Conservation (phyloP, 1,284 basidiomycete species). For the Wallemia ichthyophaga region DNA sequence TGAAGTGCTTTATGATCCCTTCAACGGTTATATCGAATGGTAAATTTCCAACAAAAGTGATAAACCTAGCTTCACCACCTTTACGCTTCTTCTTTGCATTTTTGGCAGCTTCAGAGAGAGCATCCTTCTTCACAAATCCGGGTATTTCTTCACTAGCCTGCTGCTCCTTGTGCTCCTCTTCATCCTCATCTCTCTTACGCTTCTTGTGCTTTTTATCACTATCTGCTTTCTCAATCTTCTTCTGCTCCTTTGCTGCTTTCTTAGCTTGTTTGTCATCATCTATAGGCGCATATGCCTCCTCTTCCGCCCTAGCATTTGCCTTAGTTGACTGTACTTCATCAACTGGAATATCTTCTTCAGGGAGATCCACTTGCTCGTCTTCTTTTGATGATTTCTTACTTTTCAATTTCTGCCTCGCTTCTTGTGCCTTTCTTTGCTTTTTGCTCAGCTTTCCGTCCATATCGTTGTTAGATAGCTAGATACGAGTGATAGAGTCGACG, state of each 20-base stretch:
- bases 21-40: neutral
- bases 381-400: neutral
- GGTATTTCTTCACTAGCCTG: neutral
- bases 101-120: neutral
- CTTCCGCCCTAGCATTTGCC: neutral
- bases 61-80: neutral
- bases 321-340: neutral
- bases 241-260: neutral
- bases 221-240: neutral
- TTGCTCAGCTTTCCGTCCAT: neutral
- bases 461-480: too few species aligned
- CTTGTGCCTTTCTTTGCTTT: neutral
- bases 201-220: neutral
- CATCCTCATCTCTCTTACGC: neutral
- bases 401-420: neutral
- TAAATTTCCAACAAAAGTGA: neutral
- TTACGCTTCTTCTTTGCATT: neutral
- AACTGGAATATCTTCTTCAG: neutral
- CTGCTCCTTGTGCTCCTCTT: neutral
- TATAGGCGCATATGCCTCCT: neutral
- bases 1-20: neutral
- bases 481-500: too few species aligned
- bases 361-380: neutral
- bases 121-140: neutral
- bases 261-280: neutral